Percentiles rank a stretch among this genome's conserved stretches.
phyloP scores from a whole-genome alignment of 345 rosid genomes.

The Citrus australasica region DNA sequence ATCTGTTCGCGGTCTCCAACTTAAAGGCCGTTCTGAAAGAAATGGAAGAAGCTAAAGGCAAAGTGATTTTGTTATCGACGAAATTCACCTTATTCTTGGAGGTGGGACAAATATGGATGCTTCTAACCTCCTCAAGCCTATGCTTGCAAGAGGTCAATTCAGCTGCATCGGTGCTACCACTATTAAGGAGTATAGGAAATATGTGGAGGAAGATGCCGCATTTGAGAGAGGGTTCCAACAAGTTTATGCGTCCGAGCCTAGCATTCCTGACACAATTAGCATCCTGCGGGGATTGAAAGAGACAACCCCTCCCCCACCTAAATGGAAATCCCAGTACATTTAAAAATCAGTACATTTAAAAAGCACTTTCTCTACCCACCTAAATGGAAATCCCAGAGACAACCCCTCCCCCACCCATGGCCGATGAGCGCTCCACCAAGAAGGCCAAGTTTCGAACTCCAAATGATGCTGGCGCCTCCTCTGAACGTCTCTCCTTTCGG shows the following conservation, averaged over 20 bases:
- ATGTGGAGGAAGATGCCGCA: constrained; percentile 94
- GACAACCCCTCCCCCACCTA: too few relatives aligned
- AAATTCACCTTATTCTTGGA: constrained; percentile 88
- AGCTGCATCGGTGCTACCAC: constrained; percentile 95
- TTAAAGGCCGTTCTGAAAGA: constrained; percentile 80
- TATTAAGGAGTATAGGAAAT: constrained; percentile 80
- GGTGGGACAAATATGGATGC: constrained; percentile 91
- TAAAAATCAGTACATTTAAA: too few relatives aligned
- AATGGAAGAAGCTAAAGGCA: constrained; percentile 91
- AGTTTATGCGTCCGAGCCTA: constrained; percentile 89
- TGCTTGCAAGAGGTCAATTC: constrained; percentile 93
- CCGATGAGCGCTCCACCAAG: too few relatives aligned
- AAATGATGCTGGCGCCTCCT: too few relatives aligned
- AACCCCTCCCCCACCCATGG: too few relatives aligned
- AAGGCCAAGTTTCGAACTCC: too few relatives aligned
- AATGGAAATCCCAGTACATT: too few relatives aligned
- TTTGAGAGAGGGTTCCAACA: constrained; percentile 92
- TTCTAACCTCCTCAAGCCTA: constrained; percentile 84
- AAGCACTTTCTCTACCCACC: too few relatives aligned
- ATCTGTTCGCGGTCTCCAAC: constrained; percentile 72
- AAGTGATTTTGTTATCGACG: constrained; percentile 85
- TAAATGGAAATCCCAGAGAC: too few relatives aligned
- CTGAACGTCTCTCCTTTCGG: too few relatives aligned
- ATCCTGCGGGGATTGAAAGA: constrained; percentile 88
- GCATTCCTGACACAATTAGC: constrained; percentile 74